phyloP scores from a whole-genome alignment of 2,329 filamentous ascomycete species.

The Aureobasidium sp. region DNA sequence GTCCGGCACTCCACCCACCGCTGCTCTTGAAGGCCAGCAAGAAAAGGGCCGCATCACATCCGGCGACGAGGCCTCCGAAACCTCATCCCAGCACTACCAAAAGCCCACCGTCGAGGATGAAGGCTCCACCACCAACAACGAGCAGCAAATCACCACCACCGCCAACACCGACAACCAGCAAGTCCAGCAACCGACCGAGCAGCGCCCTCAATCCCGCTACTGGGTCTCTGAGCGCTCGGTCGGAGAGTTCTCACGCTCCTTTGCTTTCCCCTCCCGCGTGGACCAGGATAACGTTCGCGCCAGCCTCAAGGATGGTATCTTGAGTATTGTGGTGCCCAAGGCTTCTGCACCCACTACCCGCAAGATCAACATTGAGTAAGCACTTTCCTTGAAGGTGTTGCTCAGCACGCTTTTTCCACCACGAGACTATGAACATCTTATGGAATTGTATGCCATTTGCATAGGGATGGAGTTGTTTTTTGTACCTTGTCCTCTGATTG shows the following conservation, averaged over 20 bases:
- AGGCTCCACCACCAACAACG: constrained; percentile 15
- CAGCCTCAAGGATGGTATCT: constrained; percentile 50
- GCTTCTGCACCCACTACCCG: constrained; percentile 37
- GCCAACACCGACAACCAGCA: constrained; percentile 9
- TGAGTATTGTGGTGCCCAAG: constrained; percentile 51
- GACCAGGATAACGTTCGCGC: constrained; percentile 54
- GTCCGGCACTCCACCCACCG: constrained; percentile 43
- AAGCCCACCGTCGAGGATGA: constrained; percentile 58
- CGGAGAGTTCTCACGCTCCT: constrained; percentile 51
- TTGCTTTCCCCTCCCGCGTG: constrained; percentile 49
- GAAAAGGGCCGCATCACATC: constrained; percentile 21
- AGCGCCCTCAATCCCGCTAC: constrained; percentile 42
- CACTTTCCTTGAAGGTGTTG: too few relatives aligned
- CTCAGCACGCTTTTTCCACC: too few relatives aligned
- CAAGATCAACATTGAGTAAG: constrained; percentile 49
- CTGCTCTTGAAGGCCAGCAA: constrained; percentile 37
- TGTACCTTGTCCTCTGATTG: background rate
- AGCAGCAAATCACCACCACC: constrained; percentile 10
- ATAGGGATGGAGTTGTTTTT: too few relatives aligned
- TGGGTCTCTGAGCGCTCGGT: constrained; percentile 57
- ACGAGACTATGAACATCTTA: too few relatives aligned
- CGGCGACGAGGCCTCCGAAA: constrained; percentile 14
- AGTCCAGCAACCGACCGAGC: constrained; percentile 11
- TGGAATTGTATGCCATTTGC: too few relatives aligned
- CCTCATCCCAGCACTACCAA: constrained; percentile 33